Evolutionary conservation across 345 rosid genomes (phyloP).

Genomic region (Citrus hindsii): DNA sequence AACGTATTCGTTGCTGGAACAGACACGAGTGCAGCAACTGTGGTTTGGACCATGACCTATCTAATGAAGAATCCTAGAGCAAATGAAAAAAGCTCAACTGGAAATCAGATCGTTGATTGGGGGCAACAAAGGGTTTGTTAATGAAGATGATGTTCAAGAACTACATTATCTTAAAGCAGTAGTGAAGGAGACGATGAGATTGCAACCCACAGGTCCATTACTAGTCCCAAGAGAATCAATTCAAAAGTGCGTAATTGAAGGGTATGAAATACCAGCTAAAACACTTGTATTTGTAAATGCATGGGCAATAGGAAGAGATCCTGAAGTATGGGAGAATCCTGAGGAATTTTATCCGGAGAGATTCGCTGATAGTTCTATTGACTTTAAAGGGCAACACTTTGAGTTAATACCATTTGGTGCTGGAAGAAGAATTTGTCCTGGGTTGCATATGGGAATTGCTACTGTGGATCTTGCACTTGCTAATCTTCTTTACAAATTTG

Average conservation of each 20-base stretch:
- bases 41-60: slow-evolving; percentile 36
- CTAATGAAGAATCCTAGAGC: slow-evolving; percentile 29
- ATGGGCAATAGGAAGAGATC: slow-evolving; percentile 38
- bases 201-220: slow-evolving; percentile 9
- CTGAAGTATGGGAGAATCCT: background rate
- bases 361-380: background rate
- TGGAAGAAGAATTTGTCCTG: slow-evolving; percentile 35
- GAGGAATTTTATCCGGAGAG: slow-evolving; percentile 1
- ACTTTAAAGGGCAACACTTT: slow-evolving; percentile 21
- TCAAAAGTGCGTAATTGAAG: background rate
- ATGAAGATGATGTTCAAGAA: slow-evolving; percentile 28
- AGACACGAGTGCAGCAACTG: slow-evolving; percentile 21
- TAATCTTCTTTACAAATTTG: slow-evolving; percentile 18
- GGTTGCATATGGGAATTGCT: background rate
- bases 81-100: slow-evolving; percentile 30
- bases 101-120: slow-evolving; percentile 20
- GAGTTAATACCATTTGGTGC: slow-evolving; percentile 27
- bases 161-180: slow-evolving; percentile 37
- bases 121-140: slow-evolving; percentile 23
- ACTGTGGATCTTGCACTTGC: slow-evolving; percentile 22
- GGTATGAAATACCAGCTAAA: background rate
- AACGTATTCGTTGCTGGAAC: slow-evolving; percentile 32
- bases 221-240: slow-evolving; percentile 5
- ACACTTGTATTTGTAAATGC: background rate
- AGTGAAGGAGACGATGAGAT: slow-evolving; percentile 39